Evolutionary conservation across 345 rosid species (phyloP).

Genomic region (Luvunga scandens): DNA sequence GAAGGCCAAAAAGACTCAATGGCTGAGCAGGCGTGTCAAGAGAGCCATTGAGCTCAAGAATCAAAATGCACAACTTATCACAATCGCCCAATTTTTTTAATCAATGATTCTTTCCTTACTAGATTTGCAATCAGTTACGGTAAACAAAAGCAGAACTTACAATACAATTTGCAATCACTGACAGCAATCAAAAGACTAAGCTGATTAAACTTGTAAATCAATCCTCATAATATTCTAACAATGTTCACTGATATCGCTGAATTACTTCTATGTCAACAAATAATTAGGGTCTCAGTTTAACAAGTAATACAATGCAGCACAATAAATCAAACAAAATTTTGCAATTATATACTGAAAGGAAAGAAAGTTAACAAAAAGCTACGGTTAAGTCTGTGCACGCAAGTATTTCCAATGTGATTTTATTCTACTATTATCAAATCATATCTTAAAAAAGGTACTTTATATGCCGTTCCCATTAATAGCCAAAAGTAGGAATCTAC

Average conservation of each 20-base stretch:
- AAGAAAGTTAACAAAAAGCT: not conserved
- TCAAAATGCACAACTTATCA: not conserved
- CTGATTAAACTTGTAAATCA: not conserved
- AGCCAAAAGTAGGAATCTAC: not conserved
- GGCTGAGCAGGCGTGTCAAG: not conserved
- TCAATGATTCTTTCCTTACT: not conserved
- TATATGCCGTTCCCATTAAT: not conserved
- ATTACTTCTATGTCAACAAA: not conserved
- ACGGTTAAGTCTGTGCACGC: not conserved
- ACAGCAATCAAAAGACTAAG: not conserved
- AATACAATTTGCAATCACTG: not conserved
- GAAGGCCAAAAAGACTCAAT: not conserved
- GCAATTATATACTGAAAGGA: no score
- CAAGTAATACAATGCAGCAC: not conserved
- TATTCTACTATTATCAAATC: not conserved
- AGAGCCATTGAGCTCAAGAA: not conserved
- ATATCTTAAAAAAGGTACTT: not conserved
- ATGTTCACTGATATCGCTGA: not conserved
- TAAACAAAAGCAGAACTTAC: not conserved
- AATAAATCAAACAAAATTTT: not conserved
- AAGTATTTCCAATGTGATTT: not conserved
- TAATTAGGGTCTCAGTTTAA: not conserved
- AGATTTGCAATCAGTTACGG: not conserved
- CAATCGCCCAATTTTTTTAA: not conserved
- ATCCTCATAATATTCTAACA: not conserved